Conservation (phyloP, 2,329 filamentous ascomycete genomes). For the Fusarium burgessii region DNA sequence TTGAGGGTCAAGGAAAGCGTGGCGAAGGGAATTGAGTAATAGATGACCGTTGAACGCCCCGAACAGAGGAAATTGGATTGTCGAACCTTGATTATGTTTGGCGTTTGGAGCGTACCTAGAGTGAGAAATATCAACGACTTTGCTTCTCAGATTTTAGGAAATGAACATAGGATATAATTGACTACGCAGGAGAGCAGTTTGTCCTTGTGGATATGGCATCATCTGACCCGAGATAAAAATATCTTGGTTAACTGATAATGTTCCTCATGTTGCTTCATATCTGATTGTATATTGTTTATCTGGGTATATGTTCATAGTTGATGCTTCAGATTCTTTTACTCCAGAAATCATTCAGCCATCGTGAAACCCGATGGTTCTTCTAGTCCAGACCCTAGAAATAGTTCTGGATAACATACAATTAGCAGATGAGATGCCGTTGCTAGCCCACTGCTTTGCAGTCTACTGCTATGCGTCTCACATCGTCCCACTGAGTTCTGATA, state of each 20-base stretch:
- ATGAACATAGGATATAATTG: background rate
- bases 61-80: background rate
- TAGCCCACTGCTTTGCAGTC: background rate
- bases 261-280: background rate
- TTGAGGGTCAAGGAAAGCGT: conserved; percentile 51
- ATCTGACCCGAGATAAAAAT: background rate
- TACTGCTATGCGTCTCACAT: background rate
- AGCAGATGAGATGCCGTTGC: background rate
- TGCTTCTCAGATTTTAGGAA: background rate
- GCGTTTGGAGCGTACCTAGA: conserved; percentile 18
- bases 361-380: background rate
- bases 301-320: background rate
- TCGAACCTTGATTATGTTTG: conserved; percentile 9
- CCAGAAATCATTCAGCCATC: background rate
- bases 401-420: background rate
- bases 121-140: background rate
- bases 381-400: background rate
- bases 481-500: background rate
- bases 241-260: background rate
- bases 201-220: background rate
- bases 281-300: conserved; percentile 7
- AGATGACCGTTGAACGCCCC: background rate
- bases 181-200: background rate
- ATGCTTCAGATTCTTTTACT: background rate
- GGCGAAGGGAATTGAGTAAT: background rate